phyloP scores from a whole-genome alignment of 257 asterid species.

The Cruciata laevipes region DNA sequence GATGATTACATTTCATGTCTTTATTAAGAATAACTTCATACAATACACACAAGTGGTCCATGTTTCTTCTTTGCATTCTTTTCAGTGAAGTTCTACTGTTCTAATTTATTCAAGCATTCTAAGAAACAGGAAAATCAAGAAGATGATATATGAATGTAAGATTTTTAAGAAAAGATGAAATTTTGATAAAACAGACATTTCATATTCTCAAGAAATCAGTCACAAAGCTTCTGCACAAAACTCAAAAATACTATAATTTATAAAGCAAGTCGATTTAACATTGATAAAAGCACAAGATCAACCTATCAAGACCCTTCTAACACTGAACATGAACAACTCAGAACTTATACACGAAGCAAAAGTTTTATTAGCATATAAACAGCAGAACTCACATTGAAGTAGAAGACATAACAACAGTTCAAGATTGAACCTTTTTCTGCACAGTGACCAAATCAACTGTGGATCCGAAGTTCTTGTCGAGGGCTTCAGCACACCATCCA shows the following conservation, averaged over 20 bases:
- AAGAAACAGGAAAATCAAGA: background rate
- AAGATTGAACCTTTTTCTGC: slow-evolving; percentile 38
- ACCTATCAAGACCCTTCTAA: background rate
- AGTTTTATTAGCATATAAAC: background rate
- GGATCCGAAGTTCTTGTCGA: slow-evolving; percentile 49
- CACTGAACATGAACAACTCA: background rate
- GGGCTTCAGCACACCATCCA: slow-evolving; percentile 84
- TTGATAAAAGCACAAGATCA: background rate
- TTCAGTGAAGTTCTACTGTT: background rate
- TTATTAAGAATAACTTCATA: no score
- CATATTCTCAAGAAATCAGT: background rate
- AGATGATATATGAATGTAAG: background rate
- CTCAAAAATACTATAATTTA: no score
- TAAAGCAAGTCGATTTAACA: no score
- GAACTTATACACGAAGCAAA: background rate
- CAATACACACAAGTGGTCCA: no score
- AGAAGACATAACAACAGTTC: background rate
- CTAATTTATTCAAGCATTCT: background rate
- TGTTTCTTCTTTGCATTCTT: no score
- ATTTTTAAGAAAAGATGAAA: background rate
- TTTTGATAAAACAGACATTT: background rate
- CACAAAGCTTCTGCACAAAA: background rate
- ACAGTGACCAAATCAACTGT: slow-evolving; percentile 52
- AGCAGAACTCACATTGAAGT: background rate
- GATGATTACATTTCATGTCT: no score